These are phyloP conservation scores for Calonectria henricotiae DNA, from an alignment of 2,329 filamentous ascomycete species.

Conservation along the genomic window DNA sequence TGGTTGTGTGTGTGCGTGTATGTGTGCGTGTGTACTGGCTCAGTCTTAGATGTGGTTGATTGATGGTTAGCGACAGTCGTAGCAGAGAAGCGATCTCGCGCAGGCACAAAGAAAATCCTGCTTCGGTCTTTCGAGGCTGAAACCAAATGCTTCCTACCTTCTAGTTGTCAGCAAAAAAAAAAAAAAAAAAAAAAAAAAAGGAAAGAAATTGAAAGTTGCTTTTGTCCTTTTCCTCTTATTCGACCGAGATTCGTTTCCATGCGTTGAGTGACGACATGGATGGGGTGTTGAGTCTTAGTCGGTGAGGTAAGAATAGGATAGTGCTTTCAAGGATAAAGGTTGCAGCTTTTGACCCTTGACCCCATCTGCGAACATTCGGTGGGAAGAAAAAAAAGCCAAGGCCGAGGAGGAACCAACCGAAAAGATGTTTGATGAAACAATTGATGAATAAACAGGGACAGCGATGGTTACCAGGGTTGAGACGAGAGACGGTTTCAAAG, in stretches of 20 bases:
- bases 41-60: slow-evolving; percentile 26
- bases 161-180: slow-evolving; percentile 41
- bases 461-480: slow-evolving; percentile 11
- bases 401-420: slow-evolving; percentile 21
- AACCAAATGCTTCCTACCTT: slow-evolving; percentile 38
- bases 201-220: neutral
- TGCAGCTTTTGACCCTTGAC: slow-evolving; percentile 7
- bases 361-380: slow-evolving; percentile 19
- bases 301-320: slow-evolving; percentile 32
- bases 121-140: slow-evolving; percentile 38
- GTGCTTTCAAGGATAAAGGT: slow-evolving; percentile 28
- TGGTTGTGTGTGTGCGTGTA: slow-evolving; percentile 1
- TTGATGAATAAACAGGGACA: slow-evolving; percentile 24
- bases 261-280: slow-evolving; percentile 24
- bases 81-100: slow-evolving; percentile 32
- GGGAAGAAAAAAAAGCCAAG: neutral
- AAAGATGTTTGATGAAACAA: slow-evolving; percentile 16
- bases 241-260: slow-evolving; percentile 11
- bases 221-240: slow-evolving; percentile 1
- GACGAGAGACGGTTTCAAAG: slow-evolving; percentile 28
- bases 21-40: slow-evolving; percentile 22
- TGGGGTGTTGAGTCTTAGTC: slow-evolving; percentile 21
- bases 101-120: slow-evolving; percentile 24
- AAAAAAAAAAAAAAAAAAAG: neutral
- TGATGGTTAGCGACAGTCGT: slow-evolving; percentile 25